phyloP scores from a whole-genome alignment of 176 grass and related monocot species.

The Oryza glaberrima region DNA sequence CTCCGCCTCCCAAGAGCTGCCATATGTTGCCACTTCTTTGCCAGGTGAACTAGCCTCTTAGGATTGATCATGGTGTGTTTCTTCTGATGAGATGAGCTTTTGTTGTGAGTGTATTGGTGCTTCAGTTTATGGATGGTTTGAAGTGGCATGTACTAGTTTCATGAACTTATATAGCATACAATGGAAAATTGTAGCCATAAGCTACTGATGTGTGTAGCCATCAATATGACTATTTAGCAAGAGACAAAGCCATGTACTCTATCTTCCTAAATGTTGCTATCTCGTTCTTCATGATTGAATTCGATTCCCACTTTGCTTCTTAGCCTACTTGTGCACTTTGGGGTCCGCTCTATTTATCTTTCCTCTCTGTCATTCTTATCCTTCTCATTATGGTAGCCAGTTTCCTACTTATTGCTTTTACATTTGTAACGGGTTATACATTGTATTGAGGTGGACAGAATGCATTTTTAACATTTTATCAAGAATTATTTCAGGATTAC shows the following conservation, averaged over 20 bases:
- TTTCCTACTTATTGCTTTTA: conserved; percentile 42
- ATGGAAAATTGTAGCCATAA: conserved; percentile 26
- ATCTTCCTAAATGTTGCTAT: conserved; percentile 26
- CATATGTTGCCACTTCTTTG: conserved; percentile 52
- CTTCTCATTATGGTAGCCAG: conserved; percentile 29
- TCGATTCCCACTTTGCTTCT: conserved; percentile 38
- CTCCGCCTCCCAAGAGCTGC: conserved; percentile 42
- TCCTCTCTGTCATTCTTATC: conserved; percentile 32
- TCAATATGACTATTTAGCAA: conserved; percentile 38
- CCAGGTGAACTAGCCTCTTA: conserved; percentile 50
- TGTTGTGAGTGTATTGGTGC: conserved; percentile 22
- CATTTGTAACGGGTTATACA: conserved; percentile 31
- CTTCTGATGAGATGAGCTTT: conserved; percentile 24
- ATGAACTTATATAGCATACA: conserved; percentile 49
- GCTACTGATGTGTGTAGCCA: conserved; percentile 17
- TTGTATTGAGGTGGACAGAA: background rate
- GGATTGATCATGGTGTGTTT: conserved; percentile 44
- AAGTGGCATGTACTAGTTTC: conserved; percentile 24
- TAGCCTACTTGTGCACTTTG: conserved; percentile 38
- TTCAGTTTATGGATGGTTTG: conserved; percentile 35
- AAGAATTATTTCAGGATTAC: background rate
- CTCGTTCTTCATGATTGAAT: conserved; percentile 43
- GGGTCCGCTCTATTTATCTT: conserved; percentile 36
- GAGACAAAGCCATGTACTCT: conserved; percentile 27
- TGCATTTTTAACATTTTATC: conserved; percentile 1